These are phyloP conservation scores for Pseudogymnoascus sp. DNA, from an alignment of 2,329 filamentous ascomycete genomes.

Conservation along the genomic window DNA sequence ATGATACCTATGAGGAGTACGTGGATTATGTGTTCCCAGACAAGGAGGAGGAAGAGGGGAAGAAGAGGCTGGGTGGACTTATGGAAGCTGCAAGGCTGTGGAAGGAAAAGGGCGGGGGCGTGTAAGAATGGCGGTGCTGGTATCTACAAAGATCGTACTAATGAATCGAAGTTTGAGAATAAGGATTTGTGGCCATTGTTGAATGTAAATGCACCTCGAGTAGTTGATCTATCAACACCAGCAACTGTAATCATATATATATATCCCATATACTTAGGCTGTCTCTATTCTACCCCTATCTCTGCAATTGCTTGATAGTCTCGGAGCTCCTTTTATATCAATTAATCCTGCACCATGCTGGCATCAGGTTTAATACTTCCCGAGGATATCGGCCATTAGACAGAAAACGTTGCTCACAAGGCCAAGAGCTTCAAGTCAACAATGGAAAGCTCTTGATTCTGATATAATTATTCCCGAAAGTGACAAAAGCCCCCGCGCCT, in stretches of 20 bases:
- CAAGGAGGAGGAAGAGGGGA: conserved; percentile 50
- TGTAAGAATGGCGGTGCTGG: conserved; percentile 14
- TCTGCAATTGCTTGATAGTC: background rate
- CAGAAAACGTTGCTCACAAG: background rate
- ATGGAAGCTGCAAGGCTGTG: conserved; percentile 4
- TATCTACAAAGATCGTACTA: background rate
- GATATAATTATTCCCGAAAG: background rate
- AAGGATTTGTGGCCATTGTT: background rate
- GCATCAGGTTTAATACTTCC: background rate
- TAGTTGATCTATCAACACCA: background rate
- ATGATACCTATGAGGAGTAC: conserved; percentile 93
- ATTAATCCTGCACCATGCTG: background rate
- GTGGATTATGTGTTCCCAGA: conserved; percentile 95
- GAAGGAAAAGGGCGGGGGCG: background rate
- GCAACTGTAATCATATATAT: background rate
- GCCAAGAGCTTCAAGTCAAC: background rate
- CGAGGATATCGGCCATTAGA: too few species aligned
- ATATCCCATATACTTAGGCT: background rate
- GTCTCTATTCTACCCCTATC: background rate
- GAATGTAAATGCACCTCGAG: background rate
- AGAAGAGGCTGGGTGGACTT: background rate
- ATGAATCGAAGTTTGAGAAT: background rate
- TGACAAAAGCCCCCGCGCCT: background rate
- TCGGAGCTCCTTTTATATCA: background rate
- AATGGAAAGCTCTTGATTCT: conserved; percentile 1